Percentiles rank a stretch among this genome's conserved stretches.
Conservation (phyloP, 176 grass and related monocot species). For the Melocanna baccifera region DNA sequence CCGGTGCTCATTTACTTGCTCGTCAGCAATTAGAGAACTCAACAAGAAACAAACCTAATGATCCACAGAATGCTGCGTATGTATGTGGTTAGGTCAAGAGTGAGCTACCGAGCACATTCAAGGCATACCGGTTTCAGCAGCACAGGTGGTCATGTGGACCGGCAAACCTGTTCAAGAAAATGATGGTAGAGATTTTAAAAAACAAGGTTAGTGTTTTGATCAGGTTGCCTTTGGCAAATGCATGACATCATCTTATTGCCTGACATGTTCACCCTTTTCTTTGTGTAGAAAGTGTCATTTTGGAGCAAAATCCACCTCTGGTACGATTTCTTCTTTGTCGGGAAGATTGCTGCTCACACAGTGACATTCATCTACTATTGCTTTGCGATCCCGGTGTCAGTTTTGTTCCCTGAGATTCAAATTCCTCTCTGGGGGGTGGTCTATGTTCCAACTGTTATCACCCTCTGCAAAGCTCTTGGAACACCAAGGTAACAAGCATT, state of each 20-base stretch:
- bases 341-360: constrained; percentile 75
- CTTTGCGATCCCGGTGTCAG: constrained; percentile 58
- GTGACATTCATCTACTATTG: constrained; percentile 95
- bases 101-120: constrained; percentile 93
- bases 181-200: constrained; percentile 58
- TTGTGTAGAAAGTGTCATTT: constrained; percentile 60
- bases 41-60: constrained; percentile 6
- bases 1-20: not conserved
- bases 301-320: constrained; percentile 69
- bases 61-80: constrained; percentile 9
- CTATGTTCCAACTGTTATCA: constrained; percentile 84
- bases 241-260: not conserved
- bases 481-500: constrained; percentile 64
- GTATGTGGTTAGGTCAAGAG: constrained; percentile 68
- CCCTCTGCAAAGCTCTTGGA: constrained; percentile 75
- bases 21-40: not conserved
- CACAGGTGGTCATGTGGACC: constrained; percentile 97
- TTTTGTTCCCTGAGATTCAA: constrained; percentile 71
- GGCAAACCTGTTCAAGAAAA: constrained; percentile 86
- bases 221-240: not conserved
- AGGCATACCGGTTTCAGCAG: constrained; percentile 87
- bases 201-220: constrained; percentile 54
- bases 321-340: constrained; percentile 92
- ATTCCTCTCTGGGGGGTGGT: constrained; percentile 80
- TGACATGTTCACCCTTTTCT: constrained; percentile 7